A percentile compares a stretch with the other conserved stretches of the same genome.
Conservation (phyloP, 306 rosid genomes). For the Abrus pulchellus region DNA sequence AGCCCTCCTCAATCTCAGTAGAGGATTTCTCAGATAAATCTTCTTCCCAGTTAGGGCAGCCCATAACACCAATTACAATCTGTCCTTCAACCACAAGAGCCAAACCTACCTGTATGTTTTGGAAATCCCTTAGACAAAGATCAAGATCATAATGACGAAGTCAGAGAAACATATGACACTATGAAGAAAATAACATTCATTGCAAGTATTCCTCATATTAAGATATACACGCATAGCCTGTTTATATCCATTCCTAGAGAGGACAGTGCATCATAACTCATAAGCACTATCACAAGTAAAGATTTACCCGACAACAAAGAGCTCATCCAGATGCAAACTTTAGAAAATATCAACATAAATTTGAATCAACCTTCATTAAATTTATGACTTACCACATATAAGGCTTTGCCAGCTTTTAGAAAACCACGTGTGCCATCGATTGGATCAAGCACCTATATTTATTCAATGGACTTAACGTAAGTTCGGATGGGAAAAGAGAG, state of each 20-base stretch:
- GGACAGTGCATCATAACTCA: constrained; percentile 17
- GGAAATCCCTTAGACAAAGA: constrained; percentile 21
- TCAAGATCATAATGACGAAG: constrained; percentile 25
- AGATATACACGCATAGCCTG: constrained; percentile 11
- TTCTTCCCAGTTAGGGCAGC: constrained; percentile 86
- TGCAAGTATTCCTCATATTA: constrained; percentile 27
- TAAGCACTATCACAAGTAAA: constrained; percentile 37
- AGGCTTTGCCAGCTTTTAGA: constrained; percentile 66
- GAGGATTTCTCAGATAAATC: constrained; percentile 55
- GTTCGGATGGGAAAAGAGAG: constrained; percentile 38
- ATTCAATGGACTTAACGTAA: constrained; percentile 37
- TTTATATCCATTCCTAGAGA: constrained; percentile 3
- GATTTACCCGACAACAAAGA: neutral
- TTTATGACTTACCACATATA: constrained; percentile 71
- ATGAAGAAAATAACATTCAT: constrained; percentile 14
- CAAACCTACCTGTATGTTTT: constrained; percentile 81
- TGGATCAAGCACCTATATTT: constrained; percentile 89
- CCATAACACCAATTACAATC: constrained; percentile 83
- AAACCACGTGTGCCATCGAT: constrained; percentile 92
- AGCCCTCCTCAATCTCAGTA: constrained; percentile 49
- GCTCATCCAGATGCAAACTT: constrained; percentile 31
- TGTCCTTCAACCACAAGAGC: constrained; percentile 91
- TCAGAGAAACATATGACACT: constrained; percentile 4
- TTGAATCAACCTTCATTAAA: constrained; percentile 35
- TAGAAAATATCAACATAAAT: neutral